A percentile compares a stretch with the other conserved stretches of the same genome.
phyloP scores from a whole-genome alignment of 176 grass and related monocot species.

The Poa annua region DNA sequence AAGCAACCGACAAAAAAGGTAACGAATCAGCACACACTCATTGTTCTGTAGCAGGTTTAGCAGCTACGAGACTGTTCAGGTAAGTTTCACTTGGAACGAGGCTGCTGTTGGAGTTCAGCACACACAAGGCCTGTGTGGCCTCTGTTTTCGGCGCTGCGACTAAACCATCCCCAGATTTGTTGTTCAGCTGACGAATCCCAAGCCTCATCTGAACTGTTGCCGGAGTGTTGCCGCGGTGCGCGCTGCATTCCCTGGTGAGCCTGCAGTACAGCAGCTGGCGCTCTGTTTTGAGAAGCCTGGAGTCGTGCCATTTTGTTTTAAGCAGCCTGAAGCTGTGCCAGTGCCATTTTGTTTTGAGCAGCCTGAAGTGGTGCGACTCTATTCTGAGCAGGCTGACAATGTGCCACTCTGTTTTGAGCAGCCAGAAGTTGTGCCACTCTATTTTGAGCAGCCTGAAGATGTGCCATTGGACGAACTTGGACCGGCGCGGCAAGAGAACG shows the following conservation, averaged over 20 bases:
- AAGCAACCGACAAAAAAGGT: not conserved
- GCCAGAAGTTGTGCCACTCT: slow-evolving; percentile 13
- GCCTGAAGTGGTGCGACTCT: too few species aligned
- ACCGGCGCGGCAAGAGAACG: slow-evolving; percentile 14
- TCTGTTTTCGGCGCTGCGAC: not conserved
- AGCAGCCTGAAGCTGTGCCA: slow-evolving; percentile 20
- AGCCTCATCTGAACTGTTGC: not conserved
- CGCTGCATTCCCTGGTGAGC: too few species aligned
- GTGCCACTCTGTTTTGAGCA: not conserved
- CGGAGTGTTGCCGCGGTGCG: not conserved
- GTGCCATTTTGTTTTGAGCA: not conserved
- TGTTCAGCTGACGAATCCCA: not conserved
- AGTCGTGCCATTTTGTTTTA: not conserved
- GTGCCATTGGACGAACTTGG: not conserved
- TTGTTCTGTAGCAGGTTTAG: slow-evolving; percentile 3
- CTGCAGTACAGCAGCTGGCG: too few species aligned
- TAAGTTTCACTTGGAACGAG: not conserved
- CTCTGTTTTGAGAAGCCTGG: too few species aligned
- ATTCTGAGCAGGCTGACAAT: too few species aligned
- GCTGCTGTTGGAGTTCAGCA: slow-evolving; percentile 36
- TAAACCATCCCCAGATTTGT: not conserved
- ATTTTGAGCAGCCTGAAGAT: slow-evolving; percentile 13
- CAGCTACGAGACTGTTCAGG: not conserved
- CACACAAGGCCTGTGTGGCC: not conserved
- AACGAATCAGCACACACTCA: not conserved